Base-by-base conservation (phyloP, 352 stramenopile genomes). In the Phytophthora fragariae region DNA sequence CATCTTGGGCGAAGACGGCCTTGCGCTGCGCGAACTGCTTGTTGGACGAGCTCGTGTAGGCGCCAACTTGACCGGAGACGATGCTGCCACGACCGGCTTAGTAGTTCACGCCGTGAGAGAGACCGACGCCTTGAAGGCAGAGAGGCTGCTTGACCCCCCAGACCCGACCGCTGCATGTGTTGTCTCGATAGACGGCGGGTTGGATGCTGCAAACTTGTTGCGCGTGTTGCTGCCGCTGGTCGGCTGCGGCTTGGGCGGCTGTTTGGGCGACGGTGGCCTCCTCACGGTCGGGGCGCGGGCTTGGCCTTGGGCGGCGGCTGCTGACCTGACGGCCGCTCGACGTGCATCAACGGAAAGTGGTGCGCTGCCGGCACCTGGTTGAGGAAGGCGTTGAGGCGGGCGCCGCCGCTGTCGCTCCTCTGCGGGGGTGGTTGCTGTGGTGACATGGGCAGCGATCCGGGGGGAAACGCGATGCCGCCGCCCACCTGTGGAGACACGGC, bases 161-260 rank as follows among this genome's bases (percentile, higher is more conserved):
- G 77, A 53, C 17, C 56, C 76, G 35, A 58, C 71, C 50, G 70
- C 54, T 41, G 57, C 61, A 59, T 44, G 55, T 67, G 72, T 53
- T 24, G 77, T 60, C 61, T 84, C 77, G 41, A 80, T 54, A 57
- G 81, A 53, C 17, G 86, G 82, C 15, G 88, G 86, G 37, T 92
- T 92, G n/a, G 85, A 76, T 49, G 85, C 85, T 24, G 88, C 85
- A 55, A 95, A 92, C 67, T 95, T 95, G 71, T 91, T 92, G 50
- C 85, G 86, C 9, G 82, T 62, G 17, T 92, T 75, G 17, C 67
- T 57, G 6, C 52, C 57, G 37, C 37, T 46, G 2, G 44, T 75
- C 4, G 73, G 70, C 12, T 62, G 35, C 15, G 69, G 68, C 41
- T 65, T 72, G 6, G 75, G 73, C 21, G 70, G 62, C 39, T 83